These are phyloP conservation scores for Triglochin maritima DNA, from an alignment of 106 monocot genomes.

Conservation along the genomic window DNA sequence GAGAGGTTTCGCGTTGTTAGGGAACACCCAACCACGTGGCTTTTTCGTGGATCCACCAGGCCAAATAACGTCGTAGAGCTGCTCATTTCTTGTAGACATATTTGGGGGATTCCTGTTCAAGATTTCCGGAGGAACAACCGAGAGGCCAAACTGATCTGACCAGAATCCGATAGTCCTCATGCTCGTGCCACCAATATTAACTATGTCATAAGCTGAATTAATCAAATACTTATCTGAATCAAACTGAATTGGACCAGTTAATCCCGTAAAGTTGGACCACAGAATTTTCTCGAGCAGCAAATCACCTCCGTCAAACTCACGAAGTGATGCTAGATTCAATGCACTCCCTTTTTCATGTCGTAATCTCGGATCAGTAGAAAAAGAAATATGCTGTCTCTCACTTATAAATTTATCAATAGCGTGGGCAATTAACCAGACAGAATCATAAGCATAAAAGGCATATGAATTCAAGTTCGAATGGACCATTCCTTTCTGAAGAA, in stretches of 20 bases:
- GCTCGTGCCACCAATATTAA: slow-evolving; percentile 47
- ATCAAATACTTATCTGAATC: slow-evolving; percentile 45
- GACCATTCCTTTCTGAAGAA: slow-evolving; percentile 11
- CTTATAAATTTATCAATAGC: slow-evolving; percentile 51
- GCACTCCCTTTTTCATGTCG: slow-evolving; percentile 30
- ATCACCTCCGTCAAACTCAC: slow-evolving; percentile 35
- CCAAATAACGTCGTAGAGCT: slow-evolving; percentile 54
- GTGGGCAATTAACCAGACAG: slow-evolving; percentile 62
- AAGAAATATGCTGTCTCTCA: slow-evolving; percentile 31
- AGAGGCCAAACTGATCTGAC: slow-evolving; percentile 57
- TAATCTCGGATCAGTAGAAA: slow-evolving; percentile 42
- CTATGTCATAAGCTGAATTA: slow-evolving; percentile 56
- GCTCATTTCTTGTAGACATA: slow-evolving; percentile 23
- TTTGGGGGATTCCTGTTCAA: slow-evolving; percentile 32
- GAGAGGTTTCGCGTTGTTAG: slow-evolving; percentile 54
- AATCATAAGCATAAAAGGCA: slow-evolving; percentile 72
- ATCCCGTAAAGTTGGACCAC: slow-evolving; percentile 41
- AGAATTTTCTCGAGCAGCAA: slow-evolving; percentile 36
- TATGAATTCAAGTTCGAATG: slow-evolving; percentile 42
- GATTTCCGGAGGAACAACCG: slow-evolving; percentile 47
- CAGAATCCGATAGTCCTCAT: slow-evolving; percentile 51
- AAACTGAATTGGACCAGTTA: slow-evolving; percentile 52
- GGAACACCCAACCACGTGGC: slow-evolving; percentile 82
- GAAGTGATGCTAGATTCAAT: slow-evolving; percentile 29
- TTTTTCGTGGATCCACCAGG: slow-evolving; percentile 39